These are phyloP conservation scores for Aspergillus arachidicola DNA, from an alignment of 2,329 filamentous ascomycete species.

Conservation along the genomic window DNA sequence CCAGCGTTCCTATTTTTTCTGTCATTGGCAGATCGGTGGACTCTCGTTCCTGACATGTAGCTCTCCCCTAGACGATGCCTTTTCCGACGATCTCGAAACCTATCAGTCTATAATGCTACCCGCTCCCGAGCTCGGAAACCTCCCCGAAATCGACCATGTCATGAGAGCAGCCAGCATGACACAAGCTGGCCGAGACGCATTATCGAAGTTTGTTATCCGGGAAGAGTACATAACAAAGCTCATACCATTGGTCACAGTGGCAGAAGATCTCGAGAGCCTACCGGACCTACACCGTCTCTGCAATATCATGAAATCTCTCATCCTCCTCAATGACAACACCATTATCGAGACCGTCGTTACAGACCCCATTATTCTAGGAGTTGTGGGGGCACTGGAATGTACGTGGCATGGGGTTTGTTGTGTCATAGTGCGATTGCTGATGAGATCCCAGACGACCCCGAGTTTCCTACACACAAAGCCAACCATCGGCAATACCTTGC, in stretches of 20 bases:
- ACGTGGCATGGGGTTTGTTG: slow-evolving; percentile 28
- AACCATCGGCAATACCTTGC: slow-evolving; percentile 93
- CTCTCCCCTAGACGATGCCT: slow-evolving; percentile 68
- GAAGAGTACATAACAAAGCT: slow-evolving; percentile 88
- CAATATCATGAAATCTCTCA: slow-evolving; percentile 97
- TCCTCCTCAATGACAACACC: slow-evolving; percentile 88
- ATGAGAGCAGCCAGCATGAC: slow-evolving; percentile 79
- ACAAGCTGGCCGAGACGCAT: slow-evolving; percentile 75
- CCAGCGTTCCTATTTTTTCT: background rate
- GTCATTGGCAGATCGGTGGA: background rate
- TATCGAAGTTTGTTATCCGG: slow-evolving; percentile 82
- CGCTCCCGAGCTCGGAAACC: slow-evolving; percentile 75
- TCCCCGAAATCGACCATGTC: slow-evolving; percentile 79
- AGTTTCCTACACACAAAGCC: slow-evolving; percentile 96
- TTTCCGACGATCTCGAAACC: slow-evolving; percentile 85
- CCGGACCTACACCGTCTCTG: slow-evolving; percentile 86
- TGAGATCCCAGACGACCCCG: slow-evolving; percentile 71
- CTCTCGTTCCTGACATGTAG: background rate
- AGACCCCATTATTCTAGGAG: slow-evolving; percentile 84
- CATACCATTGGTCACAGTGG: slow-evolving; percentile 80
- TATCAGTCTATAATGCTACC: slow-evolving; percentile 74
- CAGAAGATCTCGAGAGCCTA: slow-evolving; percentile 88
- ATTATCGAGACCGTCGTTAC: slow-evolving; percentile 95
- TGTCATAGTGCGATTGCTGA: slow-evolving; percentile 30
- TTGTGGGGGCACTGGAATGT: slow-evolving; percentile 93